Conservation (phyloP, 2,329 filamentous ascomycete genomes). For the Pestalotiopsis sp. region DNA sequence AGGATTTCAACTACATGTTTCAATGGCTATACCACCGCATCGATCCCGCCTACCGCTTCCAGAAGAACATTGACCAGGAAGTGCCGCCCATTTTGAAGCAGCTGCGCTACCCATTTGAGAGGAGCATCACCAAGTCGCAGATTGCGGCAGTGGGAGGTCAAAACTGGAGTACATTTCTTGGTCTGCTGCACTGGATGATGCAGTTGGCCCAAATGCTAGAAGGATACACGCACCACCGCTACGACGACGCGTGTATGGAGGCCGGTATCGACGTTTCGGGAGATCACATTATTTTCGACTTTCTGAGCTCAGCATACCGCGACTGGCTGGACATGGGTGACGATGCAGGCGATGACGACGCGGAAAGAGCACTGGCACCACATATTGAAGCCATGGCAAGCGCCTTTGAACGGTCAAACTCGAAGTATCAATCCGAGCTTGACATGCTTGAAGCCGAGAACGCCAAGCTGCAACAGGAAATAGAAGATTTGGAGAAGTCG, state of each 20-base stretch:
- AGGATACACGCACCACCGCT: slow-evolving; percentile 74
- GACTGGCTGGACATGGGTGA: slow-evolving; percentile 95
- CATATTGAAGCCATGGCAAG: slow-evolving; percentile 87
- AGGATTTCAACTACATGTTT: slow-evolving; percentile 98
- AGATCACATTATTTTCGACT: slow-evolving; percentile 93
- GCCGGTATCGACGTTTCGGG: slow-evolving; percentile 84
- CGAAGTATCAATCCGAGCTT: slow-evolving; percentile 82
- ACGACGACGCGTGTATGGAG: slow-evolving; percentile 89
- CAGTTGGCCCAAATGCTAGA: slow-evolving; percentile 94
- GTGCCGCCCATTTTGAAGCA: slow-evolving; percentile 92
- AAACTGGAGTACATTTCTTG: slow-evolving; percentile 95
- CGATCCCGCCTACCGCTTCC: slow-evolving; percentile 90
- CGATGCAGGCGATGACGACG: slow-evolving; percentile 83
- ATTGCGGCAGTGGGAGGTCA: slow-evolving; percentile 93
- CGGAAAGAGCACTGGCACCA: slow-evolving; percentile 75
- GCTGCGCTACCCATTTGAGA: slow-evolving; percentile 91
- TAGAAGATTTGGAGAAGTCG: slow-evolving; percentile 86
- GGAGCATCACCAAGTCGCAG: slow-evolving; percentile 94
- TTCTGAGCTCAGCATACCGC: slow-evolving; percentile 85
- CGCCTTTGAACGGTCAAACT: slow-evolving; percentile 84
- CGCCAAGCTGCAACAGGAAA: slow-evolving; percentile 77
- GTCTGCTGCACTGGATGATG: slow-evolving; percentile 98
- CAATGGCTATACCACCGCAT: slow-evolving; percentile 97
- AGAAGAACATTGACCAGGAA: slow-evolving; percentile 94
- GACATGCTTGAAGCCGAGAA: slow-evolving; percentile 87